These are phyloP conservation scores for Coniella lustricola DNA, from an alignment of 2,329 filamentous ascomycete species.

Conservation along the genomic window DNA sequence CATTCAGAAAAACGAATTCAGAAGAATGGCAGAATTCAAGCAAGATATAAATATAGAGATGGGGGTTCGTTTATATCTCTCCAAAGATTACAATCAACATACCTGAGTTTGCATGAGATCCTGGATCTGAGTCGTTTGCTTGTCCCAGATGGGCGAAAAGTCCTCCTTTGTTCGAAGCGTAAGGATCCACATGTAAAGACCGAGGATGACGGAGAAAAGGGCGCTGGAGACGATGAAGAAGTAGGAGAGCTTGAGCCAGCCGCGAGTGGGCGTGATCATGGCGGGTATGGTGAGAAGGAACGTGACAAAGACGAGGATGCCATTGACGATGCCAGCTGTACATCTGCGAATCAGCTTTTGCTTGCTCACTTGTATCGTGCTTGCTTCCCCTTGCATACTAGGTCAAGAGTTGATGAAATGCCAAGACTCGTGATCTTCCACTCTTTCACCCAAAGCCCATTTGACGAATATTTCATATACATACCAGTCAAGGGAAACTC, in stretches of 20 bases:
- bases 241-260: constrained; percentile 63
- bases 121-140: constrained; percentile 51
- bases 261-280: constrained; percentile 59
- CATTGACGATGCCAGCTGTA: constrained; percentile 63
- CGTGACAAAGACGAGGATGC: constrained; percentile 62
- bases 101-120: constrained; percentile 65
- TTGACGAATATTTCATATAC: constrained; percentile 9
- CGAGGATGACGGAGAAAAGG: constrained; percentile 58
- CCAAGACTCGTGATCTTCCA: background rate
- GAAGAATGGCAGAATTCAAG: too few relatives aligned
- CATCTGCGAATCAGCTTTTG: background rate
- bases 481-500: constrained; percentile 44
- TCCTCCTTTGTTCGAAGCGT: constrained; percentile 62
- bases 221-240: constrained; percentile 56
- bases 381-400: background rate
- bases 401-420: background rate
- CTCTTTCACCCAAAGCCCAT: too few relatives aligned
- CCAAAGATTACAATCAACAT: too few relatives aligned
- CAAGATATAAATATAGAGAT: too few relatives aligned
- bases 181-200: constrained; percentile 64
- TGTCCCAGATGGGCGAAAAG: constrained; percentile 54
- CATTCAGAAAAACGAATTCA: too few relatives aligned
- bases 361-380: constrained; percentile 4
- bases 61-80: too few relatives aligned
- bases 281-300: constrained; percentile 65